These are phyloP conservation scores for Canna indica DNA, from an alignment of 176 grass and related monocot genomes.

Conservation along the genomic window DNA sequence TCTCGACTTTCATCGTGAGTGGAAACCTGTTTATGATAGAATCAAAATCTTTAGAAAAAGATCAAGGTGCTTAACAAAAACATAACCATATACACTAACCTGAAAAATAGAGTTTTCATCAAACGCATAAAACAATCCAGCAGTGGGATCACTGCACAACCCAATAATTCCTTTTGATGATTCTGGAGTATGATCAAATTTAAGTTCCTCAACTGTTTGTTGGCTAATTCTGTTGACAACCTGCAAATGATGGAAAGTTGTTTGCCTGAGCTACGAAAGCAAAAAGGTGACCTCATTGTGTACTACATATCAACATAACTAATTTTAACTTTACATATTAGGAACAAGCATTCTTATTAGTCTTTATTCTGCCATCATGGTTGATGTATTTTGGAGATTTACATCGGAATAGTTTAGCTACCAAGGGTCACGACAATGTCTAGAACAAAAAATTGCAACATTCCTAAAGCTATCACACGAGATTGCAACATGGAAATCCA, in stretches of 20 bases:
- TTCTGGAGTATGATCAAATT: constrained; percentile 60
- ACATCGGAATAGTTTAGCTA: no score
- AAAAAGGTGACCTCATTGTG: background rate
- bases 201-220: constrained; percentile 69
- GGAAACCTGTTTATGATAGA: constrained; percentile 42
- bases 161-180: constrained; percentile 79
- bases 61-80: constrained; percentile 8
- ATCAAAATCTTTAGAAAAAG: constrained; percentile 5
- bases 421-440: no score
- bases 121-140: constrained; percentile 84
- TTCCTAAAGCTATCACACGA: no score
- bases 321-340: background rate
- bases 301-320: background rate
- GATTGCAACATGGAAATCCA: no score
- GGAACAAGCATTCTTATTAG: background rate
- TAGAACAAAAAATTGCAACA: no score
- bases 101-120: constrained; percentile 96
- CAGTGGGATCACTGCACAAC: constrained; percentile 82
- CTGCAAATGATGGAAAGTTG: constrained; percentile 27
- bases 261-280: background rate
- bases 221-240: constrained; percentile 97
- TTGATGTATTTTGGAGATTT: no score
- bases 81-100: constrained; percentile 35
- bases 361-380: no score
- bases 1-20: constrained; percentile 74